Evolutionary conservation across 1,284 basidiomycete genomes (phyloP), one percentile per base, ranked within the genome.

Genomic region (Termitomyces sp.): DNA sequence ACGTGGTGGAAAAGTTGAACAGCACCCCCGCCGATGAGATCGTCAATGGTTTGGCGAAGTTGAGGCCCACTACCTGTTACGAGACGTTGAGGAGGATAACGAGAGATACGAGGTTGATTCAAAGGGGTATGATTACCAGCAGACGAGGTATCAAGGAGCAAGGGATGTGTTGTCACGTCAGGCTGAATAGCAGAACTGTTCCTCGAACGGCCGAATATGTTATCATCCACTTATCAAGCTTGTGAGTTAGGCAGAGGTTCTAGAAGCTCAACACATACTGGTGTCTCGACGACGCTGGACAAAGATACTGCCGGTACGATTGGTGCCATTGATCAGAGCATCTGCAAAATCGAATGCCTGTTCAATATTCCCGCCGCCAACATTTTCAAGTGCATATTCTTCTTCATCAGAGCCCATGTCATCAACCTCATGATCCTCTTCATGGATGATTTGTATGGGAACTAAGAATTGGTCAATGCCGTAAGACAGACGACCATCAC

Each of bases 1-100:
- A 94, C 77, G 55, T 89, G 87, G 57, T 95, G 90, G 60, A 96
- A 81, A 51, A 95, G 74, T 62, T 93, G 91, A 21, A 90, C 76
- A 11, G 91, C 88, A 24, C 89, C 86, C 13, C 83, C 85, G 0
- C 90, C 91, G 49, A 94, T 85, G 48, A 93, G 79, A 48, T 88
- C 84, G 60, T 94, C 88, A 35, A 97, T 83, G 21, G 85, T 86
- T 49, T 91, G 86, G 21, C 92, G 70, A 47, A 93, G 73, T 49
- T 89, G 86, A 21, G 77, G 66, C 38, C 72, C 73, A 3, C 74
- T 76, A 37, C 74, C 71, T 5, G 75, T 68, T 24, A 80, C 64
- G 30, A 81, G 70, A 53, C 84, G 76, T 42, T 80, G 79, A n/a
- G 76, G 64, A 37, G 76, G 64, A 37, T 84, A 80, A 40, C 86